Evolutionary conservation across 257 asterid species (phyloP), one percentile per base, ranked within the genome.

Genomic region (Craterostigma plantagineum): DNA sequence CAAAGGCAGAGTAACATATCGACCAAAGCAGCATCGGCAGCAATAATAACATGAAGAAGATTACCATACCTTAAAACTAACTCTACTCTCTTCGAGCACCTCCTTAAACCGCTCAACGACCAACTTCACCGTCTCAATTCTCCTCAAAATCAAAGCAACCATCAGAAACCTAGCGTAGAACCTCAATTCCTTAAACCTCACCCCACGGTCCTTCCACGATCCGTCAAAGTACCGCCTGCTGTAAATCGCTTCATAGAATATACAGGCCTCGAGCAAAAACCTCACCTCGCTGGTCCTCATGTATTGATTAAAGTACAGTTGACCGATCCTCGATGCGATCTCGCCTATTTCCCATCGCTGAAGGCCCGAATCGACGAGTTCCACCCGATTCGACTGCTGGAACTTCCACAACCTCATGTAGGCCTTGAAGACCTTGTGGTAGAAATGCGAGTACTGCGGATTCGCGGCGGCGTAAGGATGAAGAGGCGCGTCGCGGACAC

Each of bases 261-360:
- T 76, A 58, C 76, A 79, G 10, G 95, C 78, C 60, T 84, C 98
- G 36, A 79, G 67, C 50, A 90, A 71, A 63, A 72, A 83, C 73
- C 95, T 72, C 7, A 75, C 90, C 64, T 90, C 93, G 56, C 95
- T 83, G 4, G 91, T 90, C 63, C 98, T 69, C 81, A 83, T 48
- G 54, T 90, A 90, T 86, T 90, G 98, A 54, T 55, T 72, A 46
- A 71, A 79, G 14, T 83, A 90, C 48, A 90, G 76, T 63, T 90
- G 98, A 7, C 98, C 98, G 54, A 90, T 83, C 47, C 98, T 72
- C 14, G 98, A 90, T 14, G 98, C 95, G 77, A 90, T 90, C 79
- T 90, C 98, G 17, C 98, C 98, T 59, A 90, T 83, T 66, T 90
- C 95, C 95, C 91, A 83, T 1, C 98, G 69, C 64, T 77, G 91